Conservation (phyloP, 2,329 filamentous ascomycete species). For the Fusarium hostae region DNA sequence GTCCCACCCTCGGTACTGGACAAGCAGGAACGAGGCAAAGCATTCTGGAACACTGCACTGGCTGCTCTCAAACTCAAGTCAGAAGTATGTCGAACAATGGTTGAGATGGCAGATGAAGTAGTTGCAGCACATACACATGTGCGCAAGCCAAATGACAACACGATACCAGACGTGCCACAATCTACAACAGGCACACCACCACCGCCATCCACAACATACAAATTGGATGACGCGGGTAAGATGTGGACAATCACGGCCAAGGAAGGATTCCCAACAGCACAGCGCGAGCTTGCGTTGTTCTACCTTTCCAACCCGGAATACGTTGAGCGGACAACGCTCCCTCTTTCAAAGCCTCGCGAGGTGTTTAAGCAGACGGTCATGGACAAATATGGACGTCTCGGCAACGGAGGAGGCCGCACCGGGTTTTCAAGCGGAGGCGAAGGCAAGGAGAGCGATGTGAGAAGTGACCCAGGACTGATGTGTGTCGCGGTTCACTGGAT, state of each 20-base stretch:
- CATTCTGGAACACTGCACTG: slow-evolving; percentile 90
- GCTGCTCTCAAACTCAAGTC: slow-evolving; percentile 90
- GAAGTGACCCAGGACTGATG: slow-evolving; percentile 88
- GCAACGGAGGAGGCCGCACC: slow-evolving; percentile 38
- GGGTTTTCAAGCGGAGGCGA: slow-evolving; percentile 38
- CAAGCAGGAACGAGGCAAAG: slow-evolving; percentile 73
- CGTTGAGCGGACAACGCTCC: slow-evolving; percentile 81
- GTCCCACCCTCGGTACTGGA: slow-evolving; percentile 70
- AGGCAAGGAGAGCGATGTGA: slow-evolving; percentile 58
- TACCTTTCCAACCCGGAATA: slow-evolving; percentile 93
- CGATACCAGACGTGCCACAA: slow-evolving; percentile 46
- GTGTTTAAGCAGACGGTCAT: slow-evolving; percentile 92
- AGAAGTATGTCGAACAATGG: slow-evolving; percentile 84
- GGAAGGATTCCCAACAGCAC: slow-evolving; percentile 84
- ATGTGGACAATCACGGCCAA: slow-evolving; percentile 96
- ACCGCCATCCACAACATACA: slow-evolving; percentile 69
- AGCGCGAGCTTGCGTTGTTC: slow-evolving; percentile 91
- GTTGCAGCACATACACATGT: slow-evolving; percentile 72
- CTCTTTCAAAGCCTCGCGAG: slow-evolving; percentile 84
- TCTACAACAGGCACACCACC: slow-evolving; percentile 57
- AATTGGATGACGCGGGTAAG: slow-evolving; percentile 81
- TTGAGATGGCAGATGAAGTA: slow-evolving; percentile 68
- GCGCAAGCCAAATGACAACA: slow-evolving; percentile 58
- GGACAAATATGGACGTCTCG: slow-evolving; percentile 68
- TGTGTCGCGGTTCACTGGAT: slow-evolving; percentile 98